These are phyloP conservation scores for Petrea volubilis DNA, from an alignment of 257 asterid species.

Conservation along the genomic window DNA sequence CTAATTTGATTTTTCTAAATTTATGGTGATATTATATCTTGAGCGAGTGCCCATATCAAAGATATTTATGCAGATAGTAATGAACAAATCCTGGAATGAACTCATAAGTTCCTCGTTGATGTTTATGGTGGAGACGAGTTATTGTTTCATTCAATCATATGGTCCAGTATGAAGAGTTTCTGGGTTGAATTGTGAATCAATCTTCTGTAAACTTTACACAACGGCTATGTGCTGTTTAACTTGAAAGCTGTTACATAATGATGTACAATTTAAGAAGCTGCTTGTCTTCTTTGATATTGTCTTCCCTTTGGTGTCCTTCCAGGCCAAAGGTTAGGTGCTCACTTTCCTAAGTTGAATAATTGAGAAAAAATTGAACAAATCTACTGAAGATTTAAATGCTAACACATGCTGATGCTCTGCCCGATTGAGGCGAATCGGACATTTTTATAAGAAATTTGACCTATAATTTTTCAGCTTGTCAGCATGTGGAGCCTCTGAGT, in stretches of 20 bases:
- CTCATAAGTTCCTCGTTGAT: neutral
- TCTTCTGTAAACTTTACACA: neutral
- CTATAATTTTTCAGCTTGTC: slow-evolving; percentile 7
- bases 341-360: slow-evolving; percentile 11
- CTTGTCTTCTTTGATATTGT: neutral
- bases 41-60: neutral
- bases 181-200: neutral
- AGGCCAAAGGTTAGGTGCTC: slow-evolving; percentile 20
- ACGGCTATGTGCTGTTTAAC: neutral
- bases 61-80: neutral
- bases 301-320: neutral
- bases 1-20: neutral
- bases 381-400: slow-evolving; percentile 32
- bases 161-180: neutral
- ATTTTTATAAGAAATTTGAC: slow-evolving; percentile 8
- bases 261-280: slow-evolving; percentile 3
- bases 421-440: slow-evolving; percentile 23
- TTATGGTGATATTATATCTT: neutral
- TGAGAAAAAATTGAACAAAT: slow-evolving; percentile 14
- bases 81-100: neutral
- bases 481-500: slow-evolving; percentile 20
- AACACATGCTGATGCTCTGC: slow-evolving; percentile 25
- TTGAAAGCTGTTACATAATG: neutral
- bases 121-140: neutral
- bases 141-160: neutral